phyloP scores from a whole-genome alignment of 768 basidiomycete genomes.

The Steccherinum ochraceum region DNA sequence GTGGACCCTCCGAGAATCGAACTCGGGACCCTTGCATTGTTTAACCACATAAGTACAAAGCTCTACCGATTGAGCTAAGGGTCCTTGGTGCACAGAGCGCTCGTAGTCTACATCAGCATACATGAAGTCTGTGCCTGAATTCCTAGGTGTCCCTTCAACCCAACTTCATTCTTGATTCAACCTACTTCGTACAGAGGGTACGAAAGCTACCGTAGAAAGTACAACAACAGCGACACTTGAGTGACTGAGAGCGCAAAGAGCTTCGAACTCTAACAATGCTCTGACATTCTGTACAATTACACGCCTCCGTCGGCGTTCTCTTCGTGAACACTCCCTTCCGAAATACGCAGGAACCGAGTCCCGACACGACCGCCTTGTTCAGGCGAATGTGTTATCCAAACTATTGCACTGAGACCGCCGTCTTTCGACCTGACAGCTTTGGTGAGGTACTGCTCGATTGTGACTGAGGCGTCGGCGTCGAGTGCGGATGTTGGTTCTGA shows the following conservation, averaged over 20 bases:
- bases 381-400: constrained; percentile 88
- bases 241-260: not conserved
- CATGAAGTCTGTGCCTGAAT: no score
- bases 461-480: constrained; percentile 57
- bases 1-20: constrained; percentile 59
- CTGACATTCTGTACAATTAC: no score
- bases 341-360: constrained; percentile 50
- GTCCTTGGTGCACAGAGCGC: constrained; percentile 23
- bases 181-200: no score
- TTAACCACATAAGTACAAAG: constrained; percentile 54
- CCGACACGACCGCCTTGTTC: constrained; percentile 75
- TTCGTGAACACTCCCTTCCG: constrained; percentile 20
- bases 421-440: constrained; percentile 42
- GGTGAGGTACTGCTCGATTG: constrained; percentile 60
- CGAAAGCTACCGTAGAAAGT: no score
- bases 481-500: constrained; percentile 88
- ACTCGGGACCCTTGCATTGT: constrained; percentile 57
- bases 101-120: no score
- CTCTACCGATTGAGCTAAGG: constrained; percentile 60
- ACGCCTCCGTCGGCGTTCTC: constrained; percentile 13
- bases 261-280: not conserved
- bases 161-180: no score
- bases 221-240: not conserved
- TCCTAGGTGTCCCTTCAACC: not conserved
- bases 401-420: constrained; percentile 56